These are phyloP conservation scores for Backusella luteola DNA, from an alignment of 192 early-diverging fungal genomes.

Conservation along the genomic window DNA sequence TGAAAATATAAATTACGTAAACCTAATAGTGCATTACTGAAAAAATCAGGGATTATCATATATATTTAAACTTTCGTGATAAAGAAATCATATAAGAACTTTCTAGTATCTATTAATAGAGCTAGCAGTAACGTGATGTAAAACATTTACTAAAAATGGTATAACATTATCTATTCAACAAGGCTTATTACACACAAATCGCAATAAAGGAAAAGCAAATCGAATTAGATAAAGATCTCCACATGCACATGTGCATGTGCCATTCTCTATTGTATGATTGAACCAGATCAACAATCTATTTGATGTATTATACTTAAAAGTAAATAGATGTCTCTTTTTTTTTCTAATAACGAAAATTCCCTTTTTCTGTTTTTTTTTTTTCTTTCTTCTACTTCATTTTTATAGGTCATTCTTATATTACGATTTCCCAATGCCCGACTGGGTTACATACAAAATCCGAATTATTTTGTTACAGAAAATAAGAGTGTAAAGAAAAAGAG, in stretches of 20 bases:
- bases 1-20: background rate
- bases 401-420: background rate
- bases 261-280: background rate
- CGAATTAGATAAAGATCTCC: constrained; percentile 1
- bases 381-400: background rate
- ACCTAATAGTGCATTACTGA: background rate
- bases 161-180: background rate
- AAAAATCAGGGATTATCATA: background rate
- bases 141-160: background rate
- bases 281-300: background rate
- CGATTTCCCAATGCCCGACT: background rate
- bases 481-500: background rate
- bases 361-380: background rate
- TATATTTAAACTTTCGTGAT: background rate
- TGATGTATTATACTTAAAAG: background rate
- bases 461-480: background rate
- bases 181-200: background rate
- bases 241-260: background rate
- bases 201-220: background rate
- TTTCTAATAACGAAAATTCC: background rate
- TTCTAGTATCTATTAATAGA: background rate
- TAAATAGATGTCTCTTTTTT: background rate
- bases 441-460: background rate
- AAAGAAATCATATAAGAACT: background rate
- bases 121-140: background rate